Conservation (phyloP, 164 flowering plant genomes). For the Malania oleifera region DNA sequence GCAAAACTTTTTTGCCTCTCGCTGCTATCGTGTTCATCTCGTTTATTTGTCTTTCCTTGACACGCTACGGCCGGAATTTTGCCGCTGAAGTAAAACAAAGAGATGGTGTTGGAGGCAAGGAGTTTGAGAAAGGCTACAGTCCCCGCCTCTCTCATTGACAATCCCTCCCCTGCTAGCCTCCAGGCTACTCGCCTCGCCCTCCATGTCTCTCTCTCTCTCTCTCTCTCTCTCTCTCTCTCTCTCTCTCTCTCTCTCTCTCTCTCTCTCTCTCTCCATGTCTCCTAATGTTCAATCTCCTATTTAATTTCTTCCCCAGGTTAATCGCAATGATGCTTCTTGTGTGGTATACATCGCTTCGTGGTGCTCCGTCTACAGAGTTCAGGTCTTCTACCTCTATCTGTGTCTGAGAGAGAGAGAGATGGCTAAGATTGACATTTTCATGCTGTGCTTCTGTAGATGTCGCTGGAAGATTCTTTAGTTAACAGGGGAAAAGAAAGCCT, state of each 20-base stretch:
- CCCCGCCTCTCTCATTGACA: conserved; percentile 35
- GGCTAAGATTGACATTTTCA: neutral
- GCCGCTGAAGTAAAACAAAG: too few species aligned
- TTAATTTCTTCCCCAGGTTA: conserved; percentile 32
- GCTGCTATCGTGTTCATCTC: too few species aligned
- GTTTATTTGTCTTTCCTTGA: too few species aligned
- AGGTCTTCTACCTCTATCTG: conserved; percentile 22
- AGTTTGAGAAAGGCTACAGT: conserved; percentile 44
- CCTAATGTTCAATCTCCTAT: neutral
- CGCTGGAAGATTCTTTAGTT: conserved; percentile 48
- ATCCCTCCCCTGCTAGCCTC: conserved; percentile 55
- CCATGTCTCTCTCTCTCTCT: conserved; percentile 29
- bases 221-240: neutral
- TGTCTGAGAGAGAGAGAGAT: neutral
- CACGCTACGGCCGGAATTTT: too few species aligned
- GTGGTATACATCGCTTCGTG: conserved; percentile 72
- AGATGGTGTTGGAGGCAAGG: conserved; percentile 42
- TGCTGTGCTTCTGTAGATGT: conserved; percentile 29
- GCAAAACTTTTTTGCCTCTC: too few species aligned
- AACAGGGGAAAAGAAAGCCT: conserved; percentile 70
- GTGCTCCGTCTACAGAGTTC: conserved; percentile 45
- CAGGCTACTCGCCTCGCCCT: conserved; percentile 65
- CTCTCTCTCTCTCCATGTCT: conserved; percentile 2
- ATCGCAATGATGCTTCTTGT: conserved; percentile 39
- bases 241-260: neutral